Evolutionary conservation across 805 yeast species (phyloP).

Genomic region (Wickerhamiella azymoides): DNA sequence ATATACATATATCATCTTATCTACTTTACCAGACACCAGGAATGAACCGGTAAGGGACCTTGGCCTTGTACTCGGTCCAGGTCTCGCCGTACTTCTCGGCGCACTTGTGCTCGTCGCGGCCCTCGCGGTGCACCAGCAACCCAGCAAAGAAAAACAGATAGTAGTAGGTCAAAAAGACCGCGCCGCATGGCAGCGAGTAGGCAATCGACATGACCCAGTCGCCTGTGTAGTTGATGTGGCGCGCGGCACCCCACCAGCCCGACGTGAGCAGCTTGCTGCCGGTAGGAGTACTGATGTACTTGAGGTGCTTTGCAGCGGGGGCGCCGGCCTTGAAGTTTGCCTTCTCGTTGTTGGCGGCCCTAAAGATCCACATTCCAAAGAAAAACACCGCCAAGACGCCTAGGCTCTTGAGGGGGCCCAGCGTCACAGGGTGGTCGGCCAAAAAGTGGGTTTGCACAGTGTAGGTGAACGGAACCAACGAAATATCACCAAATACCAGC

Average conservation of each 20-base stretch:
- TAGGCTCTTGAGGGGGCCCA: constrained; percentile 32
- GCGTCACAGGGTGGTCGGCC: constrained; percentile 43
- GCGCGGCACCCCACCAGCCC: constrained; percentile 94
- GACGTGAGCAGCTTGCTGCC: constrained; percentile 72
- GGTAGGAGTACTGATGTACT: constrained; percentile 54
- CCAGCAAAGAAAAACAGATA: constrained; percentile 73
- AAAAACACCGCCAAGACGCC: constrained; percentile 37
- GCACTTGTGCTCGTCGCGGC: constrained; percentile 86
- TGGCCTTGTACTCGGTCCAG: constrained; percentile 70
- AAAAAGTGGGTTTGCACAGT: constrained; percentile 74
- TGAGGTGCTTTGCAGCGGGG: constrained; percentile 43
- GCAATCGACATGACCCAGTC: constrained; percentile 87
- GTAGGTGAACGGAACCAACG: constrained; percentile 86
- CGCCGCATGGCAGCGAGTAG: constrained; percentile 87
- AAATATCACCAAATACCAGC: constrained; percentile 88
- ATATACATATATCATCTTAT: no score
- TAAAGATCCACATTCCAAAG: constrained; percentile 70
- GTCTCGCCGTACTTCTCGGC: constrained; percentile 67
- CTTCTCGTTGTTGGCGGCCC: constrained; percentile 73
- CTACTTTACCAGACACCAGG: constrained; percentile 78
- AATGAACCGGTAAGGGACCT: constrained; percentile 79
- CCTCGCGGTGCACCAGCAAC: constrained; percentile 75
- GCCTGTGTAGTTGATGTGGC: constrained; percentile 90
- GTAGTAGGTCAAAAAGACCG: constrained; percentile 71
- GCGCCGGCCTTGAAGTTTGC: constrained; percentile 70